These are phyloP conservation scores for Plectosphaerella plurivora DNA, from an alignment of 2,329 filamentous ascomycete genomes.

Conservation along the genomic window DNA sequence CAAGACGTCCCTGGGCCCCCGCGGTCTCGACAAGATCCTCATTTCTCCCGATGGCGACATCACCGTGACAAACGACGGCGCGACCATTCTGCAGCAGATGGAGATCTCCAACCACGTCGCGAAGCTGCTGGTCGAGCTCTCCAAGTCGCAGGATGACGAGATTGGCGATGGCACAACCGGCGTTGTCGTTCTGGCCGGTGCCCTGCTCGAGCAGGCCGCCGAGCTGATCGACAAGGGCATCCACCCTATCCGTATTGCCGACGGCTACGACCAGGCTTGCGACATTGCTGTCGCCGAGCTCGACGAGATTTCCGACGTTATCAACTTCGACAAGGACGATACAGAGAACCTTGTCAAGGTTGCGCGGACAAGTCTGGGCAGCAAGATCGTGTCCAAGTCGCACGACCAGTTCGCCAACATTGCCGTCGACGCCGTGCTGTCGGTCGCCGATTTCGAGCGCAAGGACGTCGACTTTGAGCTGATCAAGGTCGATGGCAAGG, in stretches of 20 bases:
- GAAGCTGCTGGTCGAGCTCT: slow-evolving; percentile 93
- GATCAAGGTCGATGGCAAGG: slow-evolving; percentile 99
- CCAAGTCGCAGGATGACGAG: slow-evolving; percentile 97
- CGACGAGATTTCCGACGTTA: slow-evolving; percentile 87
- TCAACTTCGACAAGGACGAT: slow-evolving; percentile 76
- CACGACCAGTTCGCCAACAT: slow-evolving; percentile 98
- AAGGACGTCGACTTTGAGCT: slow-evolving; percentile 98
- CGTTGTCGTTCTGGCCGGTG: slow-evolving; percentile 92
- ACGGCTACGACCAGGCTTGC: slow-evolving; percentile 96
- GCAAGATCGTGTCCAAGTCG: slow-evolving; percentile 98
- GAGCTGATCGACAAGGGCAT: slow-evolving; percentile 99
- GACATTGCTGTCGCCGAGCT: slow-evolving; percentile 92
- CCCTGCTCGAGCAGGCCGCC: slow-evolving; percentile 91
- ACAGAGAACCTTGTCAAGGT: slow-evolving; percentile 89
- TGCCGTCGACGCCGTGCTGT: slow-evolving; percentile 93
- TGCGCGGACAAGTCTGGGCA: slow-evolving; percentile 90
- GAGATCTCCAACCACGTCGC: slow-evolving; percentile 98
- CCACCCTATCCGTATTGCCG: slow-evolving; percentile 96
- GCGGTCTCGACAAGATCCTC: slow-evolving; percentile 97
- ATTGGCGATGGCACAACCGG: slow-evolving; percentile 98
- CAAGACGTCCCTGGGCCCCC: slow-evolving; percentile 92
- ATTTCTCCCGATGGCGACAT: slow-evolving; percentile 99
- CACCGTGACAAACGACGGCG: slow-evolving; percentile 97
- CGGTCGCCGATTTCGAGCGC: slow-evolving; percentile 90
- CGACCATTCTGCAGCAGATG: slow-evolving; percentile 97